These are phyloP conservation scores for Pseudogymnoascus pannorum DNA, from an alignment of 2,329 filamentous ascomycete genomes.

Conservation along the genomic window DNA sequence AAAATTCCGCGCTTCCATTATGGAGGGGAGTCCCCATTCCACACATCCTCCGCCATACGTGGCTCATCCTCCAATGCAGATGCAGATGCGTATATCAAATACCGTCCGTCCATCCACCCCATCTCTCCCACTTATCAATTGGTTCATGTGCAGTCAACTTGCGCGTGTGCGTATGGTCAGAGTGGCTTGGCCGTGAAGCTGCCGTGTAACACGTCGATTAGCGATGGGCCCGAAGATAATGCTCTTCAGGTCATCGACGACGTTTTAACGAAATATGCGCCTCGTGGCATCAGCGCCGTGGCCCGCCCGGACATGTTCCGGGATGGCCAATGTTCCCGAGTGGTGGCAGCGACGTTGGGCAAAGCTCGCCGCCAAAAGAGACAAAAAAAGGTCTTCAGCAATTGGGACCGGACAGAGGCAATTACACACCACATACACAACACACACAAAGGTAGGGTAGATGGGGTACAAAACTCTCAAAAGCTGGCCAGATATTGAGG, in stretches of 20 bases:
- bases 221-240: not conserved
- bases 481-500: not conserved
- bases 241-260: not conserved
- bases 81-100: not conserved
- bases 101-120: not conserved
- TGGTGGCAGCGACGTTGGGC: not conserved
- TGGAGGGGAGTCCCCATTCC: not conserved
- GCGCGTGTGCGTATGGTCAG: not conserved
- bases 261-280: conserved; percentile 1
- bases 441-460: not conserved
- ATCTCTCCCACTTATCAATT: conserved; percentile 2
- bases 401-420: not conserved
- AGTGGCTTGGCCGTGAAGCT: not conserved
- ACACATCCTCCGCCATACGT: not conserved
- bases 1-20: conserved; percentile 6
- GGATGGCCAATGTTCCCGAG: conserved; percentile 1
- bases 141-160: not conserved
- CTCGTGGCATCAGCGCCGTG: not conserved
- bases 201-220: not conserved
- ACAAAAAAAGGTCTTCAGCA: not conserved
- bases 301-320: not conserved
- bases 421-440: not conserved
- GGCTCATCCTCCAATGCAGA: not conserved
- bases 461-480: not conserved
- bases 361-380: not conserved